Evolutionary conservation across 2,329 filamentous ascomycete species (phyloP).

Genomic region (Monosporascus sp.): DNA sequence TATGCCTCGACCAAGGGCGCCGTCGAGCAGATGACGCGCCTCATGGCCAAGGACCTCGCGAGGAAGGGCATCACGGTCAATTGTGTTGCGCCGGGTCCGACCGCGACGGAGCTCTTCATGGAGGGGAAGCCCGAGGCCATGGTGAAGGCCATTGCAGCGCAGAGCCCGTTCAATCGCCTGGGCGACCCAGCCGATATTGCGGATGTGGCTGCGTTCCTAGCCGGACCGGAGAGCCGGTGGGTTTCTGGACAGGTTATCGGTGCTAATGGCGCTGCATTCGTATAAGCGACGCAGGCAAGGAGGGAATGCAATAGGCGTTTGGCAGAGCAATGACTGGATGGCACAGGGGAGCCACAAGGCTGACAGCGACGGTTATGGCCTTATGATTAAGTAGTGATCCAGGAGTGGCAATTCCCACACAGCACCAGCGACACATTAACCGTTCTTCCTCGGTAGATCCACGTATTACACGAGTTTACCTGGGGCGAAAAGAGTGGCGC

Average conservation of each 20-base stretch:
- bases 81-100: slow-evolving; percentile 47
- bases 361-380: no score
- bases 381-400: no score
- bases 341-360: no score
- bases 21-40: slow-evolving; percentile 52
- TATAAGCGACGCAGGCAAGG: background rate
- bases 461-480: no score
- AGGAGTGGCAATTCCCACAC: no score
- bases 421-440: no score
- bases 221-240: slow-evolving; percentile 4
- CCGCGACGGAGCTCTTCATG: slow-evolving; percentile 50
- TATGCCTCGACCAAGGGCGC: slow-evolving; percentile 55
- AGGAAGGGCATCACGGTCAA: slow-evolving; percentile 46
- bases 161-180: slow-evolving; percentile 40
- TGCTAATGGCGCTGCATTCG: background rate
- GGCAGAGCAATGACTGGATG: no score
- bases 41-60: slow-evolving; percentile 51
- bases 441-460: no score
- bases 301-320: no score
- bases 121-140: slow-evolving; percentile 42
- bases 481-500: no score
- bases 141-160: slow-evolving; percentile 34
- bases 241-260: background rate
- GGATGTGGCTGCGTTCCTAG: slow-evolving; percentile 38
- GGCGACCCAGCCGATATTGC: slow-evolving; percentile 48